Base-by-base conservation (phyloP, 345 rosid species). In the Balakata baccata region DNA sequence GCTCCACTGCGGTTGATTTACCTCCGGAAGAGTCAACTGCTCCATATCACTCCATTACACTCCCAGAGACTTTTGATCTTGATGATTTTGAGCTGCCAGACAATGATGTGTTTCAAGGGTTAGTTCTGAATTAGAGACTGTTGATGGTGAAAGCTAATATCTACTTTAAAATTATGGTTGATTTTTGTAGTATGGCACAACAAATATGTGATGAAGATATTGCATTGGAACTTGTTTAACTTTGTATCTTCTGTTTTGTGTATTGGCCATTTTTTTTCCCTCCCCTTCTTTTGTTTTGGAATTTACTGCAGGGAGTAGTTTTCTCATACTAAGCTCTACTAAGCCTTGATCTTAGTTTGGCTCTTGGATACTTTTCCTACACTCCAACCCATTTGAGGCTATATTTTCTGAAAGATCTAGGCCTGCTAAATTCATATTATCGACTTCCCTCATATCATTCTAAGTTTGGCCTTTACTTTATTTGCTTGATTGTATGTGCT, bases 61-160 rank as follows among this genome's bases (percentile, higher is more conserved):
- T 96, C 87, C 99, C 99, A 2, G 99, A 96, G 91, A 96, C 99
- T 43, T 96, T 96, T 86, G 99, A 96, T 86, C 99, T 96, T 80
- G 99, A 93, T 84, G 99, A 96, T 78, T 96, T 96, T 85, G 99
- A 96, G 92, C 91, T 96, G 75, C 99, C 98, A 83, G 97, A 96
- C 71, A 91, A 84, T 83, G 99, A 91, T 72, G 83, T 90, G 23
- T 88, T 91, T 75, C 98, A 93, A 77, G 95, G 98, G 99, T 96
- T 80, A 81, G 98, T 89, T 82, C 67, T 63, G 47, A 72, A 74
- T 11, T 12, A 13, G 39, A 65, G 39, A 3, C 8, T 51, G 22
- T 53, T 73, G 17, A 17, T 54, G 46, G 4, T 7, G 5, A 38
- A 51, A 50, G 11, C 34, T 53, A 53, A 34, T 23, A 23, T 18